Conservation (phyloP, 192 early-diverging fungal genomes). For the Coemansia sp. region DNA sequence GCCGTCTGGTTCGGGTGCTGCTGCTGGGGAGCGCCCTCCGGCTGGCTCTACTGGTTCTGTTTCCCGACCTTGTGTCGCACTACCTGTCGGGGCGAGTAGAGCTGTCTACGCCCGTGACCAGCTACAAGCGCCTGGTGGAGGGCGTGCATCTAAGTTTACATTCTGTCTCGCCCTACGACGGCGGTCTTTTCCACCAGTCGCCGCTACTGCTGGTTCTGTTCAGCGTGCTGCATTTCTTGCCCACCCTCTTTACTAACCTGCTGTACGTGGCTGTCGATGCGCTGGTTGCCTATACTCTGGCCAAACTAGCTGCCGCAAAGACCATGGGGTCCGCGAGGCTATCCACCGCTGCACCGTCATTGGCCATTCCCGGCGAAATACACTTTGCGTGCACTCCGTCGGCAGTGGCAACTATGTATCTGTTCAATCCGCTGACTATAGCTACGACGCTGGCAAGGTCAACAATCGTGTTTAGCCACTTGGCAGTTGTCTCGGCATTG, state of each 20-base stretch:
- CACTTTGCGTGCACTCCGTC: conserved; percentile 34
- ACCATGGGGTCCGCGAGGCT: too few species aligned
- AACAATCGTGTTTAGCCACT: conserved; percentile 70
- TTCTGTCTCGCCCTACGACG: conserved; percentile 80
- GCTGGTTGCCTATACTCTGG: conserved; percentile 56
- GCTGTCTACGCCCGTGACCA: conserved; percentile 81
- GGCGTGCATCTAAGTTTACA: conserved; percentile 74
- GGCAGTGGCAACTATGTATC: conserved; percentile 47
- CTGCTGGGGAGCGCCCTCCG: conserved; percentile 19
- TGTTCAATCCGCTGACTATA: conserved; percentile 85
- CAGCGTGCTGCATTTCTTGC: conserved; percentile 54
- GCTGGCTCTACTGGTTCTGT: conserved; percentile 48
- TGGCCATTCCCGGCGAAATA: conserved; percentile 51
- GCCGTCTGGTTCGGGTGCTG: conserved; percentile 13
- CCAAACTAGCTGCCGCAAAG: conserved; percentile 55
- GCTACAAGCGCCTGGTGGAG: conserved; percentile 81
- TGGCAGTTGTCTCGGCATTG: conserved; percentile 70
- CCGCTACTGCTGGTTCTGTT: conserved; percentile 77
- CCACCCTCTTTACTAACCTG: conserved; percentile 49
- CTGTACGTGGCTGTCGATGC: conserved; percentile 66
- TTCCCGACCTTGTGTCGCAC: conserved; percentile 26
- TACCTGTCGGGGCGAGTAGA: conserved; percentile 62
- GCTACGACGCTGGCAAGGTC: conserved; percentile 69
- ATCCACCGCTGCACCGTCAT: not conserved
- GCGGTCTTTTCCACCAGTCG: conserved; percentile 85